Percentiles rank a stretch among this genome's conserved stretches.
Conservation (phyloP, 768 basidiomycete genomes). For the Sporobolomyces roseus region DNA sequence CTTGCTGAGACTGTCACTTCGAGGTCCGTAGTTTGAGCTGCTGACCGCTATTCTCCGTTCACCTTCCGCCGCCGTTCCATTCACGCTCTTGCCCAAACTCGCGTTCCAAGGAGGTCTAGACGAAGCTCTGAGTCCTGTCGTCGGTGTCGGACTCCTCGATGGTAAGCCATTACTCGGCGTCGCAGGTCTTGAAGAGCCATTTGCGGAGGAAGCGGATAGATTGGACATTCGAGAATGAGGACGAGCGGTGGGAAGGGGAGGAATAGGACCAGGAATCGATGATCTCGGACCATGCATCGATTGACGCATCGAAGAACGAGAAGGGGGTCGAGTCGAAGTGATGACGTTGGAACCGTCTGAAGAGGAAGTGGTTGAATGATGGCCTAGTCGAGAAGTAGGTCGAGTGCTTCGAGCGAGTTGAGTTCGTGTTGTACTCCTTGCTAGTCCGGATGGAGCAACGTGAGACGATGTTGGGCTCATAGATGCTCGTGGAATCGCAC, state of each 20-base stretch:
- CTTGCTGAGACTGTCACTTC: slow-evolving; percentile 6
- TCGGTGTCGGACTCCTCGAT: slow-evolving; percentile 5
- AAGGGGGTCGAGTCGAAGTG: slow-evolving; percentile 24
- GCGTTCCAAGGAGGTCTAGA: slow-evolving; percentile 15
- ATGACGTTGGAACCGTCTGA: not conserved
- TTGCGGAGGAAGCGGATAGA: slow-evolving; percentile 1
- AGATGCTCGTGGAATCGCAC: slow-evolving; percentile 24
- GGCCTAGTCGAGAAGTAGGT: slow-evolving; percentile 5
- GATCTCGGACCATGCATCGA: slow-evolving; percentile 14
- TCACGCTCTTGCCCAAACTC: slow-evolving; percentile 2
- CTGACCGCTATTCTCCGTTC: slow-evolving; percentile 6
- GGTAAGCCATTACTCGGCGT: slow-evolving; percentile 12
- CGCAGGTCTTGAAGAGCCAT: slow-evolving; percentile 11
- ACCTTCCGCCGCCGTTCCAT: not conserved
- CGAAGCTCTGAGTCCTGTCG: not conserved
- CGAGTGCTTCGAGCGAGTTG: slow-evolving; percentile 8
- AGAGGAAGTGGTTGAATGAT: not conserved
- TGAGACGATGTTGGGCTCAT: slow-evolving; percentile 14
- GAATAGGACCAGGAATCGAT: slow-evolving; percentile 3
- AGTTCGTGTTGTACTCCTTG: slow-evolving; percentile 7
- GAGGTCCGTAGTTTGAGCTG: not conserved
- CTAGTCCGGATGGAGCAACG: not conserved
- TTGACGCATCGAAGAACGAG: slow-evolving; percentile 11
- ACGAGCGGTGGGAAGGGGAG: slow-evolving; percentile 6
- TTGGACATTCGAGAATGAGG: slow-evolving; percentile 12